Conservation (phyloP, 192 early-diverging fungal species). For the Coemansia erecta region DNA sequence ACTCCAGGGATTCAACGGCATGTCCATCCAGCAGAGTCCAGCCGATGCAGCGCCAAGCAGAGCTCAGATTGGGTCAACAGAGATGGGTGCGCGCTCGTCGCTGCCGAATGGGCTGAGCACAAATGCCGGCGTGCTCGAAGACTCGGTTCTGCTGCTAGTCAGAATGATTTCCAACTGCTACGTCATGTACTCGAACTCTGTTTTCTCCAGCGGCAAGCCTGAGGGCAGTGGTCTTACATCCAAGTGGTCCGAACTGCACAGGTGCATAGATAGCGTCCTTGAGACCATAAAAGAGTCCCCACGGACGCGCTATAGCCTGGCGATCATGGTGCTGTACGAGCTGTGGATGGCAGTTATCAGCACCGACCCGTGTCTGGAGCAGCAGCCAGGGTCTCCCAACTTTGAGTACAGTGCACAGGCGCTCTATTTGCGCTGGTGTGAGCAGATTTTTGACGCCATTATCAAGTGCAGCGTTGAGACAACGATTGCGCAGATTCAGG, state of each 20-base stretch:
- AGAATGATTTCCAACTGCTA: conserved; percentile 45
- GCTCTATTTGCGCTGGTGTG: conserved; percentile 45
- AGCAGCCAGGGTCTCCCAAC: conserved; percentile 1
- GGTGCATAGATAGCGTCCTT: conserved; percentile 23
- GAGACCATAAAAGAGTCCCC: conserved; percentile 28
- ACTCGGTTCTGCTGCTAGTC: conserved; percentile 45
- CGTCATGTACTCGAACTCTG: conserved; percentile 13
- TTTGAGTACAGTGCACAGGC: conserved; percentile 19
- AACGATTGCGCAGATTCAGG: conserved; percentile 12
- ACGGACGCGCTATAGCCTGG: conserved; percentile 30
- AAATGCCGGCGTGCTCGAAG: conserved; percentile 42
- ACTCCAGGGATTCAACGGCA: conserved; percentile 4
- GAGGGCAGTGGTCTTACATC: neutral
- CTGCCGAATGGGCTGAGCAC: conserved; percentile 39
- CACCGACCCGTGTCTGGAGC: conserved; percentile 28
- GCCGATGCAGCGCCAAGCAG: neutral
- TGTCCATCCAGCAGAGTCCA: neutral
- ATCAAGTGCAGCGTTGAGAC: conserved; percentile 18
- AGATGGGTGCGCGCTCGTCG: neutral
- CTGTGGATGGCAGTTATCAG: conserved; percentile 46
- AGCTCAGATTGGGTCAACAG: neutral
- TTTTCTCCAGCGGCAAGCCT: neutral
- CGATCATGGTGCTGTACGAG: conserved; percentile 40
- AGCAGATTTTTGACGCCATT: conserved; percentile 35
- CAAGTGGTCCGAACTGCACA: conserved; percentile 24